Conservation (phyloP, 805 yeast genomes). For the Monosporozyma unispora region DNA sequence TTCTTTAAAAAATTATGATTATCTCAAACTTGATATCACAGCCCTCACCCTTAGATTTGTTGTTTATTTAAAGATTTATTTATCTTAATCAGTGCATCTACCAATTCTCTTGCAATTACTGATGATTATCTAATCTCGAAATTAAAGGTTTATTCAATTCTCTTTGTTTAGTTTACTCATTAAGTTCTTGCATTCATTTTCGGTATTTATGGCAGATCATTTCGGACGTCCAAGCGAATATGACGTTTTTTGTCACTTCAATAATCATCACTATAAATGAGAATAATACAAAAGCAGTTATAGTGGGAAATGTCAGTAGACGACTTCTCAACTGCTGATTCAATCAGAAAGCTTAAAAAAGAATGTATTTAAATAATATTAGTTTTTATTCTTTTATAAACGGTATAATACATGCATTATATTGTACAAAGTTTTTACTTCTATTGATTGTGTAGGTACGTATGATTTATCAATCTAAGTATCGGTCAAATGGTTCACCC, state of each 20-base stretch:
- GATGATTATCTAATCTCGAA: neutral
- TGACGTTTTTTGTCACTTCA: neutral
- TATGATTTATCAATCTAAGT: slow-evolving; percentile 36
- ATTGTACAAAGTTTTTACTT: neutral
- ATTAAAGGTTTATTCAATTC: neutral
- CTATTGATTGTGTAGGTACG: neutral
- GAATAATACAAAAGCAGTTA: no score
- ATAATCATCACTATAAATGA: neutral
- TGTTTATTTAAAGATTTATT: neutral
- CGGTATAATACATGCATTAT: neutral
- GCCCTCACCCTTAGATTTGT: neutral
- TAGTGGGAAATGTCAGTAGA: no score
- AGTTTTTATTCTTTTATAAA: neutral
- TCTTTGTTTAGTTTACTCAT: neutral
- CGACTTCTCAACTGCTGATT: no score
- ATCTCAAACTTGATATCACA: neutral
- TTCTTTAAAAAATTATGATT: neutral
- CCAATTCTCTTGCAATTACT: neutral
- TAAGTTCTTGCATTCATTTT: neutral
- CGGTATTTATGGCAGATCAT: neutral
- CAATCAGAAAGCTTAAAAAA: no score
- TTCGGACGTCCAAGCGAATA: neutral
- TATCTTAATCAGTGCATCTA: neutral
- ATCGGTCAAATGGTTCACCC: slow-evolving; percentile 90
- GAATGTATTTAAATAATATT: neutral